These are phyloP conservation scores for Salix purpurea DNA, from an alignment of 345 rosid genomes.

Conservation along the genomic window DNA sequence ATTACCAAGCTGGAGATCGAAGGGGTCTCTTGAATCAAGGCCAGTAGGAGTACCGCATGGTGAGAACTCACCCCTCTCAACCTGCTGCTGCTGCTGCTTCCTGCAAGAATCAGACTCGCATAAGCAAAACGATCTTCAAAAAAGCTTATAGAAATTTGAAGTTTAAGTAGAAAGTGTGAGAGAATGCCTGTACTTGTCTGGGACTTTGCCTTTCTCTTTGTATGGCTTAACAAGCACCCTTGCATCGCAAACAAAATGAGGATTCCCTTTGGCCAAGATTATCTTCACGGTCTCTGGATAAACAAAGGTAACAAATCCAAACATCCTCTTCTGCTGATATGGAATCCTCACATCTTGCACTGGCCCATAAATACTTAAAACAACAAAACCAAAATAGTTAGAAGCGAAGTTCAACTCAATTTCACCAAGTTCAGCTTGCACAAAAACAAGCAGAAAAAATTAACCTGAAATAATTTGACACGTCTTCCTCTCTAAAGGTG, in stretches of 20 bases:
- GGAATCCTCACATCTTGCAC: conserved; percentile 97
- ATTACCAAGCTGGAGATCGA: conserved; percentile 52
- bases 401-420: neutral
- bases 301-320: conserved; percentile 85
- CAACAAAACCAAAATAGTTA: conserved; percentile 3
- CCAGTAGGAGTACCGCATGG: conserved; percentile 70
- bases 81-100: conserved; percentile 44
- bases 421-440: neutral
- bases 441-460: neutral
- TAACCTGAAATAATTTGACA: conserved; percentile 82
- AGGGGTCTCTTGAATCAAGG: conserved; percentile 68
- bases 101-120: conserved; percentile 22
- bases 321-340: conserved; percentile 95
- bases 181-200: conserved; percentile 72
- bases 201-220: conserved; percentile 95
- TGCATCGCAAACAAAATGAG: conserved; percentile 90
- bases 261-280: conserved; percentile 84
- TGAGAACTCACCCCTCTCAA: conserved; percentile 59
- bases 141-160: neutral
- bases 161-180: neutral
- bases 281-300: conserved; percentile 89
- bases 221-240: conserved; percentile 91
- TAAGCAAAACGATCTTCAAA: neutral
- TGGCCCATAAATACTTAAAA: conserved; percentile 70
- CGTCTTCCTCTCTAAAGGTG: conserved; percentile 88